Conservation (phyloP, 371 early-diverging fungal species). For the Mucor velutinosus region DNA sequence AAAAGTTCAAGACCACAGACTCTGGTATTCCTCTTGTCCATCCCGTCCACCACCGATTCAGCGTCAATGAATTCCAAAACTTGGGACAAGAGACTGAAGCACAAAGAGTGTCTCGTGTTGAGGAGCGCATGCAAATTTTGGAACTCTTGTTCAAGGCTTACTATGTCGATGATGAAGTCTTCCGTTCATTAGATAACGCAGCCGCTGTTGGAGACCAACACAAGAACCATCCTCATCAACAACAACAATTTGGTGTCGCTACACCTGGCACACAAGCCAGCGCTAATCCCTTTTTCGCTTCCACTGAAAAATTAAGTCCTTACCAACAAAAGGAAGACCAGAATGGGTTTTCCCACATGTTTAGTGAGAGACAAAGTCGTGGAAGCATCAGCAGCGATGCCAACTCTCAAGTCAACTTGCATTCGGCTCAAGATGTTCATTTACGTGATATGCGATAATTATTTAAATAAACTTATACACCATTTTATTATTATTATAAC, state of each 20-base stretch:
- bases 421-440: conserved; percentile 26
- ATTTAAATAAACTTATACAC: not conserved
- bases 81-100: conserved; percentile 30
- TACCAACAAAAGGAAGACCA: conserved; percentile 14
- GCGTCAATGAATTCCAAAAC: conserved; percentile 31
- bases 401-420: conserved; percentile 34
- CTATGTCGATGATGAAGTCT: conserved; percentile 45
- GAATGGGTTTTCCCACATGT: conserved; percentile 50
- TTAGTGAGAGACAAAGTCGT: conserved; percentile 44
- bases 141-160: conserved; percentile 40
- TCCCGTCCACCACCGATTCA: conserved; percentile 51
- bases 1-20: conserved; percentile 42
- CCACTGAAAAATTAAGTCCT: conserved; percentile 21
- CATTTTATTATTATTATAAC: not conserved
- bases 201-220: not conserved
- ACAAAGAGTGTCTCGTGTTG: conserved; percentile 35
- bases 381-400: conserved; percentile 39
- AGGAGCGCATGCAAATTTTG: conserved; percentile 39
- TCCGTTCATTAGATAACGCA: conserved; percentile 42
- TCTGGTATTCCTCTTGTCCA: conserved; percentile 50
- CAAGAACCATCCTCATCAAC: not conserved
- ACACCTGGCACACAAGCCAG: not conserved
- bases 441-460: conserved; percentile 35
- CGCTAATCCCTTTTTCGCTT: conserved; percentile 23
- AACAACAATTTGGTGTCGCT: conserved; percentile 4